Percentiles rank a stretch among this genome's conserved stretches.
Evolutionary conservation across 768 basidiomycete genomes (phyloP).

Genomic region (Obba rivulosa): DNA sequence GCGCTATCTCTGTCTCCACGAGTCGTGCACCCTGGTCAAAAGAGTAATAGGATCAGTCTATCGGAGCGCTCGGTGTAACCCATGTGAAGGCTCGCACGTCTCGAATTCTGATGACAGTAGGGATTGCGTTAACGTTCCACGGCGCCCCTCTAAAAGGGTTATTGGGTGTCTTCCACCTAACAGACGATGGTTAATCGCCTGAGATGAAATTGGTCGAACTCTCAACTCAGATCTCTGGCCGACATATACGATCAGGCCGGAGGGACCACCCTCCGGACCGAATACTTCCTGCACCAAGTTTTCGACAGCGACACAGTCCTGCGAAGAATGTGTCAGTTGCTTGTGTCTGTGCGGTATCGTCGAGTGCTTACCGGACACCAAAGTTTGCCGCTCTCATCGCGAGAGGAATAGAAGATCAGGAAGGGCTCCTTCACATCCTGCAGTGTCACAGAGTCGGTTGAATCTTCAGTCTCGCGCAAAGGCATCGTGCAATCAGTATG

Average conservation of each 20-base stretch:
- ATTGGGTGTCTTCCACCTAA: constrained; percentile 62
- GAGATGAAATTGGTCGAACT: not conserved
- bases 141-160: constrained; percentile 59
- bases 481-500: constrained; percentile 38
- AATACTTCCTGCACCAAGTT: constrained; percentile 48
- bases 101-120: constrained; percentile 59
- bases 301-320: constrained; percentile 70
- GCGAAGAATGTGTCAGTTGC: not conserved
- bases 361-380: constrained; percentile 63
- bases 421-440: constrained; percentile 42
- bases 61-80: constrained; percentile 5
- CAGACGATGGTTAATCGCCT: constrained; percentile 1
- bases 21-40: constrained; percentile 28
- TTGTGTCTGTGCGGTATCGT: not conserved
- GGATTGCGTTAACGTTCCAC: constrained; percentile 55
- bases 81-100: constrained; percentile 37
- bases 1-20: constrained; percentile 35
- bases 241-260: constrained; percentile 62
- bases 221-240: constrained; percentile 60
- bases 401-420: constrained; percentile 68
- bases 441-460: constrained; percentile 30
- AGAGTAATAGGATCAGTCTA: not conserved
- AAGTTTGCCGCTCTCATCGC: constrained; percentile 47
- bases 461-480: constrained; percentile 33
- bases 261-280: constrained; percentile 35